A percentile compares a stretch with the other conserved stretches of the same genome.
These are phyloP conservation scores for Neurospora sp. DNA, from an alignment of 495 filamentous ascomycete species.

Conservation along the genomic window DNA sequence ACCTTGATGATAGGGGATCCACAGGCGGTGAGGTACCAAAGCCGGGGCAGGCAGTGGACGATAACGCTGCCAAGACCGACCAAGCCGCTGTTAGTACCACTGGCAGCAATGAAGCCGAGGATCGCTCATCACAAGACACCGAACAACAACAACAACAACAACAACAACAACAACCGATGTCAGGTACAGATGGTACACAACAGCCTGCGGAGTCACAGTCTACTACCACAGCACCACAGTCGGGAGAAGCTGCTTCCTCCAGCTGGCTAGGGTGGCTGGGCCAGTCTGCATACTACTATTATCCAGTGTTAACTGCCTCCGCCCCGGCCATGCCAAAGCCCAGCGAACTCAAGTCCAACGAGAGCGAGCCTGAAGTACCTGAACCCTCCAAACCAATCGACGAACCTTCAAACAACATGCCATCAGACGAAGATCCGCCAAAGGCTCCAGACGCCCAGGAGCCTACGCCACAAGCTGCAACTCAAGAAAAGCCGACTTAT, in stretches of 20 bases:
- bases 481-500: slow-evolving; percentile 5
- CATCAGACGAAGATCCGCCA: slow-evolving; percentile 8
- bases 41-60: background rate
- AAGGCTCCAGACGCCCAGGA: slow-evolving; percentile 13
- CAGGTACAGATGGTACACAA: slow-evolving; percentile 1
- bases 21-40: background rate
- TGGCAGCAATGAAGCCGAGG: background rate
- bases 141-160: background rate
- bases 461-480: slow-evolving; percentile 9
- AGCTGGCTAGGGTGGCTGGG: slow-evolving; percentile 55
- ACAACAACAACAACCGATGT: background rate
- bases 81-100: slow-evolving; percentile 1
- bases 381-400: slow-evolving; percentile 5
- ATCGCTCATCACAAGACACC: background rate
- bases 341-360: slow-evolving; percentile 15
- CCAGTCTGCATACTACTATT: slow-evolving; percentile 8
- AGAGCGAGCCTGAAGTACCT: slow-evolving; percentile 9
- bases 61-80: slow-evolving; percentile 1
- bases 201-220: slow-evolving; percentile 5
- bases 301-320: slow-evolving; percentile 11
- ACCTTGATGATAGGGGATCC: background rate
- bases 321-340: slow-evolving; percentile 1
- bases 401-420: background rate
- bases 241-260: slow-evolving; percentile 28
- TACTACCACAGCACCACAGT: slow-evolving; percentile 6